A percentile compares a stretch with the other conserved stretches of the same genome.
Conservation (phyloP, 352 stramenopile genomes). For the Phytophthora sojae region DNA sequence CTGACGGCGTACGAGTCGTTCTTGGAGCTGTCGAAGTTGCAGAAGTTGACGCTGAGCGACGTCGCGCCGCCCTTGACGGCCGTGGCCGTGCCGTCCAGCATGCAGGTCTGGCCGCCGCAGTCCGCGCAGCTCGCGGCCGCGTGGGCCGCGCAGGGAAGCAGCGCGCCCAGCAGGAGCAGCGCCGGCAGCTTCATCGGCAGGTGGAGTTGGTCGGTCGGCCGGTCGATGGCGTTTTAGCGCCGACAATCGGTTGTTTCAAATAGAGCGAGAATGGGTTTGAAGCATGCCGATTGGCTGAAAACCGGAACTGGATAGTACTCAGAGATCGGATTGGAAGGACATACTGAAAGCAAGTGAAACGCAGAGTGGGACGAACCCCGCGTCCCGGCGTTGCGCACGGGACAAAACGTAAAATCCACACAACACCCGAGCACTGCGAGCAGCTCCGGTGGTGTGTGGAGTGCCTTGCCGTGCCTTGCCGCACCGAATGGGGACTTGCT, state of each 20-base stretch:
- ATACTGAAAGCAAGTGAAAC: background rate
- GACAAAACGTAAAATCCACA: conserved; percentile 23
- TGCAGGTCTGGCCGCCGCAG: conserved; percentile 60
- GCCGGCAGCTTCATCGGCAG: conserved; percentile 23
- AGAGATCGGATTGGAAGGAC: background rate
- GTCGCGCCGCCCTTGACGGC: conserved; percentile 46
- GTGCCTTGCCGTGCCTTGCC: too few species aligned
- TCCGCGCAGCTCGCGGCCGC: conserved; percentile 58
- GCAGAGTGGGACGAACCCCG: background rate
- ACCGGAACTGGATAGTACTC: background rate
- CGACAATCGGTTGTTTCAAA: background rate
- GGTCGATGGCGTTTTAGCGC: background rate
- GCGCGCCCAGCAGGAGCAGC: conserved; percentile 12
- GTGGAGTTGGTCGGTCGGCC: too few species aligned
- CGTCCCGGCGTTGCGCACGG: conserved; percentile 4
- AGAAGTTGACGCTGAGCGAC: conserved; percentile 63
- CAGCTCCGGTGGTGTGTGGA: conserved; percentile 1
- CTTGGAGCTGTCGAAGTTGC: conserved; percentile 64
- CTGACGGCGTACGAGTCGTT: conserved; percentile 43
- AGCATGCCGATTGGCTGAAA: background rate
- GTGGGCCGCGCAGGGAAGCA: conserved; percentile 15
- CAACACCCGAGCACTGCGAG: conserved; percentile 2
- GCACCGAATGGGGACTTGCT: background rate
- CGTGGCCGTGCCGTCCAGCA: conserved; percentile 56
- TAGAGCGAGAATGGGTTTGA: background rate